A percentile compares a stretch with the other conserved stretches of the same genome.
Evolutionary conservation across 129 eudicot genomes (phyloP).

Genomic region (Pulicaria dysenterica): DNA sequence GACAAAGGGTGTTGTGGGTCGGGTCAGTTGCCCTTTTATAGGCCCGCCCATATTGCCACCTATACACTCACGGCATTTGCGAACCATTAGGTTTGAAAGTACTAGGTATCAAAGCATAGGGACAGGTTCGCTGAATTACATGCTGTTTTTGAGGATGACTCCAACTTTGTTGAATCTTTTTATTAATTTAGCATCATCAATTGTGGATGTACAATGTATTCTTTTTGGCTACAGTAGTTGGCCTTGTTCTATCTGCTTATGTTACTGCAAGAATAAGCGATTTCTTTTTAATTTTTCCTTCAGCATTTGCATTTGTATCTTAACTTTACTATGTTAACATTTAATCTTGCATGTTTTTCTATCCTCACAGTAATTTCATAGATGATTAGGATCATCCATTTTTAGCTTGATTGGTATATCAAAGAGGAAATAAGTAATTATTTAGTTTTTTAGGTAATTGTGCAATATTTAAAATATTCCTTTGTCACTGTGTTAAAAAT

Average conservation of each 20-base stretch:
- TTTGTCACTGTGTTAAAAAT: background rate
- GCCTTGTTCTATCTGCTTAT: slow-evolving; percentile 79
- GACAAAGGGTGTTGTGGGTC: too few relatives aligned
- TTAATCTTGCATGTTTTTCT: too few relatives aligned
- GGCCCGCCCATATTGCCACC: too few relatives aligned
- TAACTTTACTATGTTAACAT: too few relatives aligned
- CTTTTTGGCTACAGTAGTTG: slow-evolving; percentile 77
- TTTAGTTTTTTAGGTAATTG: background rate
- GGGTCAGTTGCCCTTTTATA: background rate
- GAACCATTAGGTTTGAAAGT: slow-evolving; percentile 11
- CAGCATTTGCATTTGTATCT: too few relatives aligned
- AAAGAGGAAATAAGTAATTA: background rate
- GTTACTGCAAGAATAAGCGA: slow-evolving; percentile 74
- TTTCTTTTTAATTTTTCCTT: background rate
- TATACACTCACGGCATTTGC: too few relatives aligned
- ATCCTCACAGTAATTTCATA: background rate
- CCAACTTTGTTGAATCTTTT: slow-evolving; percentile 90
- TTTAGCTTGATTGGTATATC: background rate
- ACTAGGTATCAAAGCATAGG: slow-evolving; percentile 71
- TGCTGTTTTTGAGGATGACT: slow-evolving; percentile 84
- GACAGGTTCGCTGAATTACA: slow-evolving; percentile 86
- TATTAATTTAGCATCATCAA: slow-evolving; percentile 89
- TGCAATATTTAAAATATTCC: background rate
- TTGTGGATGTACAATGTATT: slow-evolving; percentile 84
- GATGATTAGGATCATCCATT: background rate